These are phyloP conservation scores for Diplosphaera chodatii DNA, from an alignment of 139 green algal species.

Conservation along the genomic window DNA sequence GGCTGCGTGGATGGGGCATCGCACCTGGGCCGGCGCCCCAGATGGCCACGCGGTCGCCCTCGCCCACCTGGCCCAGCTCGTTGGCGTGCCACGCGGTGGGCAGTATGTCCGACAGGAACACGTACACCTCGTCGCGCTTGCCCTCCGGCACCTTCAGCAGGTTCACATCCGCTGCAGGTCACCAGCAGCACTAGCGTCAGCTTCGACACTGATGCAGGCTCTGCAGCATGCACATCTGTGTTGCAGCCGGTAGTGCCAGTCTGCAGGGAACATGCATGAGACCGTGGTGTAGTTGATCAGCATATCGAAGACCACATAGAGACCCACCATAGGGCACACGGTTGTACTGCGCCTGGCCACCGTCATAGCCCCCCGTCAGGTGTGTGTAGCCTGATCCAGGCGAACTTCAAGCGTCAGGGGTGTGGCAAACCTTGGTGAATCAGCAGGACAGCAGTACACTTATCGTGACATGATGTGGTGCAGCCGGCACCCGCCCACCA, in stretches of 20 bases:
- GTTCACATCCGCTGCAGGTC: constrained; percentile 26
- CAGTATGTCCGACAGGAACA: constrained; percentile 48
- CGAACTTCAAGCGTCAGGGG: not conserved
- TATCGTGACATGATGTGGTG: too few species aligned
- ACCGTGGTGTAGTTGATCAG: too few species aligned
- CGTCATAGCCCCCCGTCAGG: constrained; percentile 34
- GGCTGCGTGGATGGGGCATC: too few species aligned
- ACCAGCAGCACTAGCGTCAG: not conserved
- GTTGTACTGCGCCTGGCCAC: constrained; percentile 57
- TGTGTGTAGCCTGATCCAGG: not conserved
- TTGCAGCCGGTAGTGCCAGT: too few species aligned
- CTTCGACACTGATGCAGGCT: not conserved
- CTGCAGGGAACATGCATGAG: too few species aligned
- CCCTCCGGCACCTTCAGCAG: constrained; percentile 24
- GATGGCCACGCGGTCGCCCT: constrained; percentile 38
- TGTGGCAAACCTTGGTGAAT: too few species aligned
- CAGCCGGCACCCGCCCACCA: constrained; percentile 2
- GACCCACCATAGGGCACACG: constrained; percentile 45
- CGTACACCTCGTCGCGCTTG: constrained; percentile 4
- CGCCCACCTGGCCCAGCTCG: constrained; percentile 35
- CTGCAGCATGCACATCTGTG: too few species aligned
- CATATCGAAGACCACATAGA: too few species aligned
- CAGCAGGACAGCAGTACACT: too few species aligned
- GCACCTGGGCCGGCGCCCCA: constrained; percentile 46
- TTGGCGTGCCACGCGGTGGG: constrained; percentile 40